A percentile compares a stretch with the other conserved stretches of the same genome.
Conservation (phyloP, 139 green algal species). For the Tetraselmis striata region DNA sequence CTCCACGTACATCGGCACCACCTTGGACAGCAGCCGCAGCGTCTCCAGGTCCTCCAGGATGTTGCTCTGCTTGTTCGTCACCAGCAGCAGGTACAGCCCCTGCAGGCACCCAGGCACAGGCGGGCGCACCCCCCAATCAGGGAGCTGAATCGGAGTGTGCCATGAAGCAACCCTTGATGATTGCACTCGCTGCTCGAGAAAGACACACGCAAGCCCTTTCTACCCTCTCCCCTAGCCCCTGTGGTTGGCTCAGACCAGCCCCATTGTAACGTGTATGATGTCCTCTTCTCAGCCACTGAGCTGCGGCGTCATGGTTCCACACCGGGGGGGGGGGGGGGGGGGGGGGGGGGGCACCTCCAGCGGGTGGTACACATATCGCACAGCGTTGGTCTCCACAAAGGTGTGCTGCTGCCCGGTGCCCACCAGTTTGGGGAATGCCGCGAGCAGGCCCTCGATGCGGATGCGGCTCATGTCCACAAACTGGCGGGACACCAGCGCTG, state of each 20-base stretch:
- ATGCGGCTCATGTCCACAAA: slow-evolving; percentile 98
- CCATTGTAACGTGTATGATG: too few relatives aligned
- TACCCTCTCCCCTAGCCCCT: too few relatives aligned
- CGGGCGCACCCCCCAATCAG: too few relatives aligned
- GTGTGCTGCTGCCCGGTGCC: slow-evolving; percentile 95
- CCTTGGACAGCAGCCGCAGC: slow-evolving; percentile 89
- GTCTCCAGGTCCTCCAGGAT: slow-evolving; percentile 99
- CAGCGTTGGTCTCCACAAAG: slow-evolving; percentile 98
- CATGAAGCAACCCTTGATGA: too few relatives aligned
- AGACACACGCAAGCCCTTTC: too few relatives aligned
- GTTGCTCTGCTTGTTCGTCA: slow-evolving; percentile 98
- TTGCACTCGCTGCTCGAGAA: too few relatives aligned
- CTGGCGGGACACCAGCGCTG: slow-evolving; percentile 94
- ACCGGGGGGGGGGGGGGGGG: too few relatives aligned
- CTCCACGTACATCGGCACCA: slow-evolving; percentile 83
- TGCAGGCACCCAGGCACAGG: slow-evolving; percentile 28
- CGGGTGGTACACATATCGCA: slow-evolving; percentile 98
- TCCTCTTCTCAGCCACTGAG: too few relatives aligned
- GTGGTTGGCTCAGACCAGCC: too few relatives aligned
- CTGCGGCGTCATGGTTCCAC: too few relatives aligned
- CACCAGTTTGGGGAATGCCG: slow-evolving; percentile 97
- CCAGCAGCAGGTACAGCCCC: slow-evolving; percentile 91
- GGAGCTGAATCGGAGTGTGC: too few relatives aligned
- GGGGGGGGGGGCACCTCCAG: slow-evolving; percentile 86
- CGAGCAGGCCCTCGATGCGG: slow-evolving; percentile 94